Evolutionary conservation across 1,139 yeast species (phyloP).

Genomic region (Yamadazyma siamensis): DNA sequence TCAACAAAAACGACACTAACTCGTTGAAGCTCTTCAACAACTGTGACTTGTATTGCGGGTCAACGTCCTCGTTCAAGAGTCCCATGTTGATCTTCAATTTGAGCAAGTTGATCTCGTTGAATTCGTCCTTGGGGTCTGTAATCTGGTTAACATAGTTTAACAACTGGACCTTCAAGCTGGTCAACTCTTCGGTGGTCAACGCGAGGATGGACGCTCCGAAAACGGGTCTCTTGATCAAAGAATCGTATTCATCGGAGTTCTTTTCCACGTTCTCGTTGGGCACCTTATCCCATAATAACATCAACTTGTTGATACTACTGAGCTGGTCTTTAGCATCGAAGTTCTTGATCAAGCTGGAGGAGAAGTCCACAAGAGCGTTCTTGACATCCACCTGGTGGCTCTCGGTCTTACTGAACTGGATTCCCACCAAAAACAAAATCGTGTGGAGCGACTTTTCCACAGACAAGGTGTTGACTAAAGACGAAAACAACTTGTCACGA

Average conservation of each 20-base stretch:
- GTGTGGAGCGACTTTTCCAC: constrained; percentile 64
- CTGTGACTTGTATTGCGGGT: constrained; percentile 20
- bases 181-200: constrained; percentile 47
- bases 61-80: constrained; percentile 46
- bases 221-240: constrained; percentile 52
- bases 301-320: constrained; percentile 51
- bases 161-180: constrained; percentile 33
- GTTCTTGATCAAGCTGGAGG: constrained; percentile 61
- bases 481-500: constrained; percentile 77
- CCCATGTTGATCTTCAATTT: constrained; percentile 59
- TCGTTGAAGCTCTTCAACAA: constrained; percentile 44
- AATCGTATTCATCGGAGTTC: constrained; percentile 33
- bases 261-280: constrained; percentile 41
- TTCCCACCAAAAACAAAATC: constrained; percentile 74
- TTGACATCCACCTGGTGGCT: constrained; percentile 50
- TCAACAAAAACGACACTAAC: constrained; percentile 35
- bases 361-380: constrained; percentile 73
- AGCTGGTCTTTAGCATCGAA: constrained; percentile 72
- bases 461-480: constrained; percentile 78
- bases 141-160: constrained; percentile 20
- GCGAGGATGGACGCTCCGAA: constrained; percentile 62
- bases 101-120: constrained; percentile 37
- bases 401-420: constrained; percentile 60
- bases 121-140: constrained; percentile 31
- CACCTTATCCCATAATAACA: constrained; percentile 51